Percentiles rank a stretch among this genome's conserved stretches.
These are phyloP conservation scores for Linum usitatissimum DNA, from an alignment of 345 rosid genomes.

Conservation along the genomic window DNA sequence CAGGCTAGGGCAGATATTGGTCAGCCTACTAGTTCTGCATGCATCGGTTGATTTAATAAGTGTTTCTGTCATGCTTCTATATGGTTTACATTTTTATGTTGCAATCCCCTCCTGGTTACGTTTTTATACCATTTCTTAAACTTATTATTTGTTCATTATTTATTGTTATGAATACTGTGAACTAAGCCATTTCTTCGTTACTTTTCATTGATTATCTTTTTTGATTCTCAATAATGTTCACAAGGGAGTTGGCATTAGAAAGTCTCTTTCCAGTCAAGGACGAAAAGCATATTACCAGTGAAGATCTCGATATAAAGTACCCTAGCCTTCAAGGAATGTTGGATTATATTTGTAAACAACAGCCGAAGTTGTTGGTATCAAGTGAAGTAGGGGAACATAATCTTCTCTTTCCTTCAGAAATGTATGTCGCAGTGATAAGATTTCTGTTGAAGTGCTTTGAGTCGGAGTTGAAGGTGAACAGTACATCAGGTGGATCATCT, in stretches of 20 bases:
- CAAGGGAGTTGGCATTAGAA: constrained; percentile 83
- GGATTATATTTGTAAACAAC: constrained; percentile 63
- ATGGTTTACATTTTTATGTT: neutral
- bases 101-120: neutral
- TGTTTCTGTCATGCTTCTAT: neutral
- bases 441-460: constrained; percentile 79
- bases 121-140: neutral
- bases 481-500: constrained; percentile 35
- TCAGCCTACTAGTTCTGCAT: neutral
- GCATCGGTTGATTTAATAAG: neutral
- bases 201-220: neutral
- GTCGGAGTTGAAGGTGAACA: constrained; percentile 52
- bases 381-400: constrained; percentile 57
- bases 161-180: constrained; percentile 6
- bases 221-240: constrained; percentile 5
- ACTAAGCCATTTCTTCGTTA: neutral
- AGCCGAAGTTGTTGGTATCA: constrained; percentile 58
- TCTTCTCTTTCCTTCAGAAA: constrained; percentile 71
- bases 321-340: constrained; percentile 68
- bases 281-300: constrained; percentile 29
- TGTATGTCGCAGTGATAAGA: constrained; percentile 62
- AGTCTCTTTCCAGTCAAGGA: constrained; percentile 62
- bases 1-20: neutral
- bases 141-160: too few species aligned
- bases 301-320: constrained; percentile 39